A percentile compares a stretch with the other conserved stretches of the same genome.
phyloP scores from a whole-genome alignment of 495 filamentous ascomycete species.

The Podospora comata region DNA sequence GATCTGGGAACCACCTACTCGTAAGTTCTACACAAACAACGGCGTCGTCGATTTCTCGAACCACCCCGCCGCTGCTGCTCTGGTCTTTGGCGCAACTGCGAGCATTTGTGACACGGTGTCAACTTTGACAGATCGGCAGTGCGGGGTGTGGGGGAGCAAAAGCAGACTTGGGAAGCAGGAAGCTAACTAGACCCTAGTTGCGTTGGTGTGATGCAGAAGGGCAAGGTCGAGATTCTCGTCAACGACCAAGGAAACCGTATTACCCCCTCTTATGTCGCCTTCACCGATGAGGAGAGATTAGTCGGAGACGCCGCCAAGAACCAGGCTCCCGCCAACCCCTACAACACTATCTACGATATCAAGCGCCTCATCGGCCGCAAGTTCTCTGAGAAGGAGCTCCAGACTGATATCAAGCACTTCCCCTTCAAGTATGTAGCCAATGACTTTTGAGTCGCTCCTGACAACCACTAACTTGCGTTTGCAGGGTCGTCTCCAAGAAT shows the following conservation, averaged over 20 bases:
- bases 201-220: conserved; percentile 98
- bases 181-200: conserved; percentile 39
- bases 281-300: conserved; percentile 94
- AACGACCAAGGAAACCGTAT: conserved; percentile 99
- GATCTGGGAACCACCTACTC: conserved; percentile 99
- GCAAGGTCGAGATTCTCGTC: conserved; percentile 95
- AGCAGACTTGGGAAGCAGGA: conserved; percentile 7
- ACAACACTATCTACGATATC: conserved; percentile 85
- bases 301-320: conserved; percentile 99
- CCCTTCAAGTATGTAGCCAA: conserved; percentile 62
- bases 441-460: background rate
- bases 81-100: background rate
- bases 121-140: conserved; percentile 6
- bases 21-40: conserved; percentile 38
- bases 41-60: background rate
- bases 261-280: conserved; percentile 97
- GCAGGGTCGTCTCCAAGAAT: conserved; percentile 66
- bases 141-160: background rate
- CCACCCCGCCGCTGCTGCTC: background rate
- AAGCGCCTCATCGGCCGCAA: conserved; percentile 94
- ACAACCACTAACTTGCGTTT: conserved; percentile 15
- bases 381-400: conserved; percentile 79
- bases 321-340: conserved; percentile 92
- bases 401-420: conserved; percentile 84
- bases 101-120: conserved; percentile 15